Evolutionary conservation across 805 yeast species (phyloP), one percentile per base, ranked within the genome.

Genomic region (Saturnispora mendoncae): DNA sequence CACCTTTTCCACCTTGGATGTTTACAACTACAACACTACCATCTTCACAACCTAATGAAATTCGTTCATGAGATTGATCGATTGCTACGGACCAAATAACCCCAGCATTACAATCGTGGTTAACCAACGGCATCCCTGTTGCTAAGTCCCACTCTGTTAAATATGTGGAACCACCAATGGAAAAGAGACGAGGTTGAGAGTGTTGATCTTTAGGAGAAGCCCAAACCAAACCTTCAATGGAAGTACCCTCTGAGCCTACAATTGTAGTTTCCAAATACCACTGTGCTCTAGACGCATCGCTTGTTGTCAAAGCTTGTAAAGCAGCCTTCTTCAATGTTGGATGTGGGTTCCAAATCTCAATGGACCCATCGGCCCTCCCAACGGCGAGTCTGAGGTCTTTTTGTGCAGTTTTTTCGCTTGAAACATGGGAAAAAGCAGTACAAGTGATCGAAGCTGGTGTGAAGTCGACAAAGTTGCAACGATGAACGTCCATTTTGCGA

Each of bases 21-120:
- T 86, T 86, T 14, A 87, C 68, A 4, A 92, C 60, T 2, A 84
- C 94, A 8, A 90, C 87, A 6, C 85, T 69, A 19, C 98, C 98
- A 56, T 88, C 94, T 51, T 92, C 98, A 61, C 97, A 90, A 3
- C 97, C 98, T 1, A 84, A 84, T 1, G 95, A 85, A 27, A 92
- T 64, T 51, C 70, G 76, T 45, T 71, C 63, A 36, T 80, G 83
- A 18, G 71, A 64, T 19, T 71, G 69, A 48, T 78, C 79, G 18
- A 78, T 75, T 4, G 82, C 78, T 36, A 88, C 61, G 6, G 94
- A 84, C 98, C 98, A 92, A 42, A 87, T 82, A 14, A 86, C 79
- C 27, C 97, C 97, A 3, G 95, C 84, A 57, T 87, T 85, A 65
- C 95, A 85, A 57, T 88, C 95, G 54, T 78, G 78, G 58, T 87